Evolutionary conservation across 768 basidiomycete genomes (phyloP), one percentile per base, ranked within the genome.

Genomic region (Podaxis carcinomalis): DNA sequence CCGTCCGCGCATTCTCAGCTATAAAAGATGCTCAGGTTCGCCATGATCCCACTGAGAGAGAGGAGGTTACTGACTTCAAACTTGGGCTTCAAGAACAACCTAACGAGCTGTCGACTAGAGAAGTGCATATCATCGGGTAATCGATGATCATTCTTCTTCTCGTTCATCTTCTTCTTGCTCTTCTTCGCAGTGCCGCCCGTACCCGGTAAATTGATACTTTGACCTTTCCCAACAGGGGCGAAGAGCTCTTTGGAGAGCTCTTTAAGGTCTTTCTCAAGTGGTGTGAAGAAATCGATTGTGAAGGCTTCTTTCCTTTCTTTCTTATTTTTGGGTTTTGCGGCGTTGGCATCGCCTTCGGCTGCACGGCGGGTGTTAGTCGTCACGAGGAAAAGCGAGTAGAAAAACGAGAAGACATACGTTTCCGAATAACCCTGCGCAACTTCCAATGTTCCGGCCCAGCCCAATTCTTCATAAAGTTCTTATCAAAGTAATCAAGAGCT

Each of bases 401-500:
- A 50, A 19, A 63, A 61, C 36, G 35, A 11, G 42, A 28, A 53
- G 11, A 72, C 86, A 74, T 64, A 95, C 93, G 82, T 78, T 83
- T 84, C 62, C 90, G 83, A 56, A 93, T 78, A n/a, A 87, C 81
- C 69, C 87, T 90, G 63, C 90, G 79, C 68, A 98, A 73, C 71
- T 96, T 98, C 96, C 97, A 99, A 70, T 99, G 97, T 73, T 98
- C 93, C 6, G 95, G 95, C 0, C 97, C 97, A 3, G 97, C 97
- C 97, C 97, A 99, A 66, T 96, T 96, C 80, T 92, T 96, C 67
- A 88, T 78, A 68, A 91, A 82, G 63, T 79, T 85, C 67, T 87
- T 83, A 72, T 98, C 95, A 69, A 98, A 97, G 72, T 96, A 97
- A 67, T 95, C 94, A 59, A 90, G 85, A 59, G 80, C 83, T 2